Evolutionary conservation across 768 basidiomycete genomes (phyloP).

Genomic region (Leccinum rimulosum): DNA sequence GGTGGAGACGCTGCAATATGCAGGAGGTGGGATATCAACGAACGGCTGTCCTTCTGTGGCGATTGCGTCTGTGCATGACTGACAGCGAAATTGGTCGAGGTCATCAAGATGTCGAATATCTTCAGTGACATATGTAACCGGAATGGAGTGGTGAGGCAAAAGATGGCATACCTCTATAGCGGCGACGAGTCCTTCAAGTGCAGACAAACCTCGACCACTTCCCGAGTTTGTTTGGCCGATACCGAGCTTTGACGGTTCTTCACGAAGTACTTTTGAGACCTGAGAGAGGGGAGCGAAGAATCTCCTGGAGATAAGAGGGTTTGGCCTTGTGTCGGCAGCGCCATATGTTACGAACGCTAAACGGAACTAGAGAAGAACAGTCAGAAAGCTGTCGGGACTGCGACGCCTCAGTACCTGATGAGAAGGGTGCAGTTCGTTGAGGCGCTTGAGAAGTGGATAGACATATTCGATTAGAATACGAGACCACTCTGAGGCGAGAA

Average conservation of each 20-base stretch:
- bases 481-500: slow-evolving; percentile 53
- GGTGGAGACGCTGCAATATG: slow-evolving; percentile 61
- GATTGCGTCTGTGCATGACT: slow-evolving; percentile 18
- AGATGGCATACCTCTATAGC: slow-evolving; percentile 57
- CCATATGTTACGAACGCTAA: slow-evolving; percentile 65
- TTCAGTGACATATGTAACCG: slow-evolving; percentile 33
- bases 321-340: slow-evolving; percentile 51
- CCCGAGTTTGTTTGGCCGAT: slow-evolving; percentile 55
- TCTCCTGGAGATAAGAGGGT: slow-evolving; percentile 52
- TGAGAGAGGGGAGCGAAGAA: slow-evolving; percentile 49
- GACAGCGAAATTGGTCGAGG: slow-evolving; percentile 11
- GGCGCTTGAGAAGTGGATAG: slow-evolving; percentile 48
- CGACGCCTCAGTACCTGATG: slow-evolving; percentile 34
- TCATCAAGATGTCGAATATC: slow-evolving; percentile 39
- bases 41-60: slow-evolving; percentile 28
- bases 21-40: slow-evolving; percentile 46
- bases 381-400: neutral
- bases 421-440: slow-evolving; percentile 41
- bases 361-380: slow-evolving; percentile 31
- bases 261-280: slow-evolving; percentile 45
- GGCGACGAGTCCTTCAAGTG: slow-evolving; percentile 68
- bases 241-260: slow-evolving; percentile 48
- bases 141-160: neutral
- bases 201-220: slow-evolving; percentile 55
- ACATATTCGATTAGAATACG: slow-evolving; percentile 47